Evolutionary conservation across 164 flowering plant genomes (phyloP).

Genomic region (Brasenia schreberi): DNA sequence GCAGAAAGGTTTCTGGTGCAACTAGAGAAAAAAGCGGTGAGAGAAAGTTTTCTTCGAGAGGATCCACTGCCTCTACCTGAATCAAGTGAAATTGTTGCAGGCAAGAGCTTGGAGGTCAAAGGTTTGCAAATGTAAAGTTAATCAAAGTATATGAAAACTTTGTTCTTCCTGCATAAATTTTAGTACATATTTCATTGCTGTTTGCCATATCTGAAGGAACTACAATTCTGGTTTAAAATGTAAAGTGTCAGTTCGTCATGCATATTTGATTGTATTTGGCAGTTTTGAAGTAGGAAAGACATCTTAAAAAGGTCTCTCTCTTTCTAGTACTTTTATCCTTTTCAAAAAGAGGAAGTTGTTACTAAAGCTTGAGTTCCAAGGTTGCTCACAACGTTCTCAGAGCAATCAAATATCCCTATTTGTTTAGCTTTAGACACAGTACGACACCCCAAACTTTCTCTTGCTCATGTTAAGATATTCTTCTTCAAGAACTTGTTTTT

Average conservation of each 20-base stretch:
- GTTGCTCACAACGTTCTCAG: too few relatives aligned
- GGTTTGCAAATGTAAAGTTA: neutral
- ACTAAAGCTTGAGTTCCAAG: too few relatives aligned
- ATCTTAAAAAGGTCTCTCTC: too few relatives aligned
- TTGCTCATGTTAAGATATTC: too few relatives aligned
- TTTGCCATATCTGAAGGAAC: neutral
- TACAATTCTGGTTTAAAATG: neutral
- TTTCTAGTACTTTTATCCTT: too few relatives aligned
- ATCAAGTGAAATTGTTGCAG: conserved; percentile 5
- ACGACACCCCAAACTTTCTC: too few relatives aligned
- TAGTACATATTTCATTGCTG: neutral
- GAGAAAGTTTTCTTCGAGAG: conserved; percentile 6
- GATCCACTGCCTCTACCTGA: conserved; percentile 39
- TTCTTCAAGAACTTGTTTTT: too few relatives aligned
- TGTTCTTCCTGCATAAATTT: neutral
- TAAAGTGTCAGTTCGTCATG: neutral
- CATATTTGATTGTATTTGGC: neutral
- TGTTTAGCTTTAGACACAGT: too few relatives aligned
- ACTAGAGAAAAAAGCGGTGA: conserved; percentile 24
- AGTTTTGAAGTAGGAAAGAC: too few relatives aligned
- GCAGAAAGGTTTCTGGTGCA: conserved; percentile 34
- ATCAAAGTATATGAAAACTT: neutral
- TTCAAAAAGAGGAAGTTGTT: too few relatives aligned
- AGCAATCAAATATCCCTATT: too few relatives aligned
- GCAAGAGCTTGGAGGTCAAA: conserved; percentile 1